Evolutionary conservation across 768 basidiomycete species (phyloP), one percentile per base, ranked within the genome.

Genomic region (Termitomyces sp.): DNA sequence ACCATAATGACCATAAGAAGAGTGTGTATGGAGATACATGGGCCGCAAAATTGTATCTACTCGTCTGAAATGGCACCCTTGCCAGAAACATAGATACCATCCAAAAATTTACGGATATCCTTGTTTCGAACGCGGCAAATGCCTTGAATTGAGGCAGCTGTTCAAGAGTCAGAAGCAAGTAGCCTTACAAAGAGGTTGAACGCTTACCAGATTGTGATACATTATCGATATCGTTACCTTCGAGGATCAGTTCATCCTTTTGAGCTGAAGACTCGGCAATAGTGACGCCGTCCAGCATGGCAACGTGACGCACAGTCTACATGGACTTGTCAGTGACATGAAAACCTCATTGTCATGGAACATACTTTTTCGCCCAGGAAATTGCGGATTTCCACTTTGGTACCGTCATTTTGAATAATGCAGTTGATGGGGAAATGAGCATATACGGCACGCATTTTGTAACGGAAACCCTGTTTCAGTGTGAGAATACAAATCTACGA

Each of bases 351-450:
- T 5, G 6, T 9, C 23, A 23, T 18, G 12, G 1, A n/a, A 3
- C 77, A 5, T 58, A 92, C 93, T 84, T 95, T 95, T 79, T 94
- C 93, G 63, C 94, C 93, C 71, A 95, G 79, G 79, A 96, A 95
- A 77, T 95, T 96, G 64, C 95, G 89, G 74, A 97, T 96, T 74
- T 96, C 95, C 50, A 95, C 75, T 50, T 84, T 74, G 41, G 69
- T 72, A 55, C 91, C 93, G 60, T 74, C 73, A 8, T 91, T 85
- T 72, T 91, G 87, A 69, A 96, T 92, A 73, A 97, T 96, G 73
- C 89, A 89, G 82, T 99, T 99, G 83, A 99, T 97, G 61, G 97
- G 97, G 82, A 99, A 99, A 82, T 99, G 97, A 68, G 97, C 97
- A 71, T 98, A 99, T 55, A 99, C 97, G 30, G 94, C 84, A 67